Evolutionary conservation across 1,284 basidiomycete species (phyloP).

Genomic region (Cutaneotrichosporon cyanovorans): DNA sequence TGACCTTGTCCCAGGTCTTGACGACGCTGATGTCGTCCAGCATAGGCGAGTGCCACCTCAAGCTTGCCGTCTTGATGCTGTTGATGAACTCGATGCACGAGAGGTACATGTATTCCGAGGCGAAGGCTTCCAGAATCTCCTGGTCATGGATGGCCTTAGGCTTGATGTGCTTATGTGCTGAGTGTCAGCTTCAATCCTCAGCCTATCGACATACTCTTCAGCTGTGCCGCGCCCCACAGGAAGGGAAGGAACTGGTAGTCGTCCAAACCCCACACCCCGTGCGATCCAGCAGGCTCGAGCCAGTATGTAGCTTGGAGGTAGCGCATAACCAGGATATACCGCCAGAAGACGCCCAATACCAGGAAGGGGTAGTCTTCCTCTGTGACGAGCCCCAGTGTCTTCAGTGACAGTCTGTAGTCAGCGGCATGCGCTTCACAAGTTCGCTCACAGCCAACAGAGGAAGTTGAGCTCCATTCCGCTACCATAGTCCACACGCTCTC

Average conservation of each 20-base stretch:
- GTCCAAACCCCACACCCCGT: conserved; percentile 97
- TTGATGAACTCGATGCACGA: conserved; percentile 96
- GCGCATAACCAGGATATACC: conserved; percentile 86
- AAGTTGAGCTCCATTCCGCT: conserved; percentile 99
- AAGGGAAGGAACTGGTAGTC: conserved; percentile 98
- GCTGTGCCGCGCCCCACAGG: conserved; percentile 69
- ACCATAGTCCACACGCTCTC: conserved; percentile 90
- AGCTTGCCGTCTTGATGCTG: conserved; percentile 88
- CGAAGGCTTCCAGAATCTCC: conserved; percentile 86
- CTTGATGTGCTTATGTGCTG: conserved; percentile 79
- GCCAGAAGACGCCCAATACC: conserved; percentile 86
- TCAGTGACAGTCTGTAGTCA: conserved; percentile 63
- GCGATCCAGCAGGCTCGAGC: conserved; percentile 95
- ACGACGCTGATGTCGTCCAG: conserved; percentile 95
- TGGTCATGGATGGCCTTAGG: conserved; percentile 90
- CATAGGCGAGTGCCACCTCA: conserved; percentile 99
- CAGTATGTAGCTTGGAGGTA: conserved; percentile 88
- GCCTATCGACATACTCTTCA: conserved; percentile 54
- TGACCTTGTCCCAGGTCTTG: conserved; percentile 95
- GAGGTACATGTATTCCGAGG: conserved; percentile 92
- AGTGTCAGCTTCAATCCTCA: conserved; percentile 8
- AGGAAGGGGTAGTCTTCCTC: conserved; percentile 66
- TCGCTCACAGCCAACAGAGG: conserved; percentile 84
- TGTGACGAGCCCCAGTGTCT: conserved; percentile 61
- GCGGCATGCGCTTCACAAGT: no score